These are phyloP conservation scores for Quercus glauca DNA, from an alignment of 306 rosid genomes.

Conservation along the genomic window DNA sequence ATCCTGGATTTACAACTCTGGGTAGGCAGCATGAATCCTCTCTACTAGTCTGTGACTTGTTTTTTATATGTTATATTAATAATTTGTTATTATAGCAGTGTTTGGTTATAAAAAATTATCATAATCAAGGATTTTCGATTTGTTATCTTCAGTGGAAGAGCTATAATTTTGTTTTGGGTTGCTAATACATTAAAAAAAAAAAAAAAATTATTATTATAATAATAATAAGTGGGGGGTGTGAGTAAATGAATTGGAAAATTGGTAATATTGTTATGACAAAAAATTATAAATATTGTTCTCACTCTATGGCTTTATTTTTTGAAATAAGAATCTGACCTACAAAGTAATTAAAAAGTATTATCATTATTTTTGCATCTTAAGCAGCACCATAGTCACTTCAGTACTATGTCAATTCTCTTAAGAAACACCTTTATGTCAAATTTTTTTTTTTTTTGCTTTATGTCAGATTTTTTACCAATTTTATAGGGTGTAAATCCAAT, in stretches of 20 bases:
- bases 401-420: too few species aligned
- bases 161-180: not conserved
- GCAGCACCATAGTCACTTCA: not conserved
- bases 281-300: not conserved
- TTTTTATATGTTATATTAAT: not conserved
- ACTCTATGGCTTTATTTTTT: not conserved
- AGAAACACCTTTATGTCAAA: too few species aligned
- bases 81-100: not conserved
- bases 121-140: constrained; percentile 2
- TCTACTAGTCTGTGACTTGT: not conserved
- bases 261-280: not conserved
- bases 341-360: not conserved
- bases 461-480: too few species aligned
- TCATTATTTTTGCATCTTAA: not conserved
- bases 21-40: constrained; percentile 54
- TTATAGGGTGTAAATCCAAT: too few species aligned
- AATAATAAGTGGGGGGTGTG: too few species aligned
- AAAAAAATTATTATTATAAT: too few species aligned
- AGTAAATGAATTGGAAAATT: constrained; percentile 3
- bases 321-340: not conserved
- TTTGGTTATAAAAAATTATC: not conserved
- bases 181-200: too few species aligned
- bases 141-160: not conserved
- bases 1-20: constrained; percentile 91
- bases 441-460: too few species aligned